Evolutionary conservation across 2,329 filamentous ascomycete species (phyloP), one percentile per base, ranked within the genome.

Genomic region (Colletotrichum sp.): DNA sequence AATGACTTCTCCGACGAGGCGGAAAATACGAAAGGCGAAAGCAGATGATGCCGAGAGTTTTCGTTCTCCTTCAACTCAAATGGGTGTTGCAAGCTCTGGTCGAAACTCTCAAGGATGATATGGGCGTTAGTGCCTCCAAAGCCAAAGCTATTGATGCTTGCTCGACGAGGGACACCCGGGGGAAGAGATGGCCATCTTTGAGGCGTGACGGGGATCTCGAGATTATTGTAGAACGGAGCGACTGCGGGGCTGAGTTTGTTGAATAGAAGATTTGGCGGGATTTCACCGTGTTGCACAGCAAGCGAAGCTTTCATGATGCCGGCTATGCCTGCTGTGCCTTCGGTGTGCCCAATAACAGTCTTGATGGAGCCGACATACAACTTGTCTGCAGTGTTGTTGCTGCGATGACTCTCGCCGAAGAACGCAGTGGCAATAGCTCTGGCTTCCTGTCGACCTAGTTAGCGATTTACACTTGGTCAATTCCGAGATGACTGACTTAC

Each of bases 51-150:
- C 3, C 22, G 29, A 59, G 34, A 30, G 30, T 67, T 19, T 27
- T 8, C 19, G 25, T 36, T 11, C 27, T 49, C 44, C 3, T 49
- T 22, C 19, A 49, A 22, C 9, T 49, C 44, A 12, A 49, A 49
- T 49, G 44, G 19, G n/a, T 22, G 44, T 7, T 49, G 44, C 6
- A 49, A 11, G 44, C 44, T 49, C 19, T 32, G 49, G 9, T 55
- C 19, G 49, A 32, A 72, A 11, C 59, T 52, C 25, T 74, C 72
- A 64, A 89, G 75, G 13, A 88, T 84, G 11, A 81, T 80, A 75
- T 89, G 87, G 0, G 84, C 84, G 73, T 88, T 88, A 16, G 85
- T 84, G 59, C 87, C 87, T 15, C 87, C 87, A 34, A 86, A 88
- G 3, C 87, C 87, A 71, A 88, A 88, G 16, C 83, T 85, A 62